Base-by-base conservation (phyloP, 2,329 filamentous ascomycete species). In the Lojkania enalia region DNA sequence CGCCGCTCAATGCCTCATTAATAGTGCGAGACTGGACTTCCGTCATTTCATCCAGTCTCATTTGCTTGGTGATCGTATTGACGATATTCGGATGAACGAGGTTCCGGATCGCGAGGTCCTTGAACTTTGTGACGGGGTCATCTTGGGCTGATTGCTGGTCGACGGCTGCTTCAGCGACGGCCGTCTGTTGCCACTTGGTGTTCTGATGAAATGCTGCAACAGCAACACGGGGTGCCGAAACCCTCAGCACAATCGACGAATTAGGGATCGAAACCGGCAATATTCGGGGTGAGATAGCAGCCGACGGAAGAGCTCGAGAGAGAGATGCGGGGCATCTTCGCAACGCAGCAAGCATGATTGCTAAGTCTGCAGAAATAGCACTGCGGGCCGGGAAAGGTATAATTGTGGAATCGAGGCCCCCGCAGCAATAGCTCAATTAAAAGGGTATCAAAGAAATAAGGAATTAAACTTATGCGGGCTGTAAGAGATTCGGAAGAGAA, bases 1-100 rank as follows among this genome's bases (percentile, higher is more conserved):
- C 81, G 16, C 94, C 91, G 55, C 84, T 82, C 31, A 97, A 75
- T 3, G 88, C 88, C 44, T 88, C 80, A 48, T 83, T 83, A 64
- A 99, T 90, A 11, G 92, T 95, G 66, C 85, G 80, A 36, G 83
- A 78, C 71, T 99, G 94, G 12, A 99, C 92, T 16, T 94, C 87
- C 16, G 92, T 97, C 94, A 99, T 97, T 30, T 77, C 82, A 38
- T 86, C 80, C 58, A 96, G 86, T 20, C 79, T 75, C 85, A 97
- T 88, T 40, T 83, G 80, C 4, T 80, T 57, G 1, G 81, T 87
- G 57, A 99, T 84, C 19, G 85, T 79, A 3, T 76, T 63, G 51
- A 95, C 77, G 39, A 96, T 71, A 47, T 77, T 81, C 18, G 71
- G 63, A 62, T 91, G 77, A 31, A 95, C 80, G 73, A 78, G 58